Conservation (phyloP, 306 rosid species). For the Cicer cuneatum region DNA sequence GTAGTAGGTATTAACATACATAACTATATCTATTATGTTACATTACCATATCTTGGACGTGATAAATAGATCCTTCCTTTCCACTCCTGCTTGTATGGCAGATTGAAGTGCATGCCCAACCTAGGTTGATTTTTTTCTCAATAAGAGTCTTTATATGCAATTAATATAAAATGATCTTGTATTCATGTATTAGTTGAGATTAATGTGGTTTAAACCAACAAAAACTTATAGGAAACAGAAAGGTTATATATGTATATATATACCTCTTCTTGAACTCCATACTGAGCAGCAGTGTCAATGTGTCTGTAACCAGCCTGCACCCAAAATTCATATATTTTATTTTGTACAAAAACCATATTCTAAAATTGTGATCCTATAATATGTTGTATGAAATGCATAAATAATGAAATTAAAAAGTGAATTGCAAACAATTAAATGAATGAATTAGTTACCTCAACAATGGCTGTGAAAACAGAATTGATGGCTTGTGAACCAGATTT, state of each 20-base stretch:
- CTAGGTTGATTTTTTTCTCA: constrained; percentile 22
- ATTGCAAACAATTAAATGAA: background rate
- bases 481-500: constrained; percentile 56
- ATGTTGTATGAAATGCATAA: background rate
- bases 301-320: constrained; percentile 67
- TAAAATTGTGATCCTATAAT: no score
- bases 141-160: background rate
- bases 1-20: background rate
- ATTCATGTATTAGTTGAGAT: background rate
- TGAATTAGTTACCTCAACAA: constrained; percentile 45
- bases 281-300: constrained; percentile 59
- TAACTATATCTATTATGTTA: background rate
- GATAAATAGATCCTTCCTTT: constrained; percentile 62
- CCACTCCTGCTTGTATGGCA: constrained; percentile 63
- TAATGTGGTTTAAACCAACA: background rate
- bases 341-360: background rate
- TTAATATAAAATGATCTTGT: background rate
- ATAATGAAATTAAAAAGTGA: background rate
- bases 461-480: constrained; percentile 50
- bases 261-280: constrained; percentile 68
- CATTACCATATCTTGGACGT: constrained; percentile 64
- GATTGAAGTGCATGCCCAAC: constrained; percentile 63
- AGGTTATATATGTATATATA: no score
- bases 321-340: background rate
- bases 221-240: background rate